Percentiles rank a stretch among this genome's conserved stretches.
phyloP scores from a whole-genome alignment of 345 rosid genomes.

The Arabidopsis arenosa region DNA sequence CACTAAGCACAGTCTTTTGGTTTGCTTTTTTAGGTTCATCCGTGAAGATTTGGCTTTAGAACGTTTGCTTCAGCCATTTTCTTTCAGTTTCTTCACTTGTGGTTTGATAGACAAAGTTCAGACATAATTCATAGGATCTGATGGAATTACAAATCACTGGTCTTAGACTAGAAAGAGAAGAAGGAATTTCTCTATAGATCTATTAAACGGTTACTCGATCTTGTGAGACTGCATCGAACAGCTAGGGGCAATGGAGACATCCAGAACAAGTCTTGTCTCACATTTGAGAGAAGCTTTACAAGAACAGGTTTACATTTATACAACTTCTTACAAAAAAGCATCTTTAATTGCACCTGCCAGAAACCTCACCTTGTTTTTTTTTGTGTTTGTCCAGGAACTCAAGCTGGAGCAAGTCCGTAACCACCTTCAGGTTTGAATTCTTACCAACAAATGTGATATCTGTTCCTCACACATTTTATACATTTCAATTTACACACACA shows the following conservation, averaged over 20 bases:
- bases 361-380: slow-evolving; percentile 23
- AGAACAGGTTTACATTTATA: slow-evolving; percentile 70
- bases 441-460: slow-evolving; percentile 3
- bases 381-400: slow-evolving; percentile 58
- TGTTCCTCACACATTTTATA: neutral
- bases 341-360: slow-evolving; percentile 31
- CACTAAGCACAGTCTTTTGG: slow-evolving; percentile 3
- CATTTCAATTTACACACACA: neutral
- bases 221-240: slow-evolving; percentile 78
- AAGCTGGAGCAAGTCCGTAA: slow-evolving; percentile 75
- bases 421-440: slow-evolving; percentile 77
- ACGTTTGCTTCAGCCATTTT: slow-evolving; percentile 2
- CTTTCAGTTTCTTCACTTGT: slow-evolving; percentile 4
- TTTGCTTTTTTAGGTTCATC: neutral
- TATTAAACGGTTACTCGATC: neutral
- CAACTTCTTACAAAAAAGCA: slow-evolving; percentile 1
- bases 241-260: slow-evolving; percentile 64
- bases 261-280: slow-evolving; percentile 73
- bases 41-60: neutral
- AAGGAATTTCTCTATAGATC: neutral
- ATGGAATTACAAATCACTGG: slow-evolving; percentile 1
- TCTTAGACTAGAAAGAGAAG: neutral
- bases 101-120: slow-evolving; percentile 1
- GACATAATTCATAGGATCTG: slow-evolving; percentile 14
- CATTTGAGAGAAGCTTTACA: slow-evolving; percentile 80